A percentile compares a stretch with the other conserved stretches of the same genome.
phyloP scores from a whole-genome alignment of 208 protist genomes.

The Trypanosoma platydactyli region DNA sequence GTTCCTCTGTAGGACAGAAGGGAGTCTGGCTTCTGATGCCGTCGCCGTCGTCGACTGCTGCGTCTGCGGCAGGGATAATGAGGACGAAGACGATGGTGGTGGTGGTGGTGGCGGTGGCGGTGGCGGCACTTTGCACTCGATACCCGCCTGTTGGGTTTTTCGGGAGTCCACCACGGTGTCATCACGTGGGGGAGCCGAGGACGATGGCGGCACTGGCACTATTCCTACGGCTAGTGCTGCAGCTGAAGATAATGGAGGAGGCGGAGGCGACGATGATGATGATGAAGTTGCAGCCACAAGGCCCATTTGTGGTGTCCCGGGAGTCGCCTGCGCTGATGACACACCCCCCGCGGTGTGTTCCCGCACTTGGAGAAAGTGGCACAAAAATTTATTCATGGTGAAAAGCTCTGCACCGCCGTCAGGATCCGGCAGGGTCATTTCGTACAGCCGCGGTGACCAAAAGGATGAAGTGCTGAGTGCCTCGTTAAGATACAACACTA shows the following conservation, averaged over 20 bases:
- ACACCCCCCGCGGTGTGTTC: conserved; percentile 8
- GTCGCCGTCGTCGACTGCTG: background rate
- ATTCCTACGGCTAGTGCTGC: background rate
- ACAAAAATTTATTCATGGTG: conserved; percentile 20
- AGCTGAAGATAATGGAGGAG: too few species aligned
- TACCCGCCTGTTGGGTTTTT: background rate
- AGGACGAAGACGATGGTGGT: background rate
- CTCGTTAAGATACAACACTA: conserved; percentile 21
- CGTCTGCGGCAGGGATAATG: background rate
- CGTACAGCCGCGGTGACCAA: conserved; percentile 11
- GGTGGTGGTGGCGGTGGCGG: background rate
- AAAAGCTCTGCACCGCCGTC: background rate
- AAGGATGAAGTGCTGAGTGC: background rate
- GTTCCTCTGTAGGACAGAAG: background rate
- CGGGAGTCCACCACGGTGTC: background rate
- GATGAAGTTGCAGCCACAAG: background rate
- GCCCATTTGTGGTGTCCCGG: background rate
- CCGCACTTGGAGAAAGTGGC: conserved; percentile 18
- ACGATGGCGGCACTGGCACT: background rate
- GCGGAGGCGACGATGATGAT: background rate
- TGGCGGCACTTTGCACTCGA: background rate
- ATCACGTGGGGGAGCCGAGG: background rate
- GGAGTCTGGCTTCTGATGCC: background rate
- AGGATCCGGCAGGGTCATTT: conserved; percentile 7
- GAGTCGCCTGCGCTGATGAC: background rate